A percentile compares a stretch with the other conserved stretches of the same genome.
Conservation (phyloP, 2,329 filamentous ascomycete species). For the Fusarium sp. region DNA sequence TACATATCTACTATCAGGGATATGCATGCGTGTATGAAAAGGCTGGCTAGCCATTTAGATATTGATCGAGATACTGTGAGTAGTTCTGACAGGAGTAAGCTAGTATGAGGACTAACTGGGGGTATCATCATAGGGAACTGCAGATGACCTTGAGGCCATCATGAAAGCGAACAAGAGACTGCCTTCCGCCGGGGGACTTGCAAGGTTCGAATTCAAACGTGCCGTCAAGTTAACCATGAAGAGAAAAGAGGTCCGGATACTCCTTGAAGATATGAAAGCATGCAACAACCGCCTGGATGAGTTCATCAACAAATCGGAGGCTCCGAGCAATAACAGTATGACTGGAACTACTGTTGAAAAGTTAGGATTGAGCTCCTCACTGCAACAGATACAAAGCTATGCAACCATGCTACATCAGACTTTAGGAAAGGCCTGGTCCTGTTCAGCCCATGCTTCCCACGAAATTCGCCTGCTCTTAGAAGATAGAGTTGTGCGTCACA, state of each 20-base stretch:
- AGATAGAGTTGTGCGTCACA: neutral
- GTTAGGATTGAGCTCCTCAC: neutral
- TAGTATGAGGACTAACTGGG: fast-evolving
- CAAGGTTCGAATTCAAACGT: neutral
- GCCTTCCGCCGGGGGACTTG: fast-evolving
- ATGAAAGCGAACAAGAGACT: neutral
- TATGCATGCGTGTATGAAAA: neutral
- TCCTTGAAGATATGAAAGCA: neutral
- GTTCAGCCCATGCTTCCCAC: neutral
- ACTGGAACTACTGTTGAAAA: neutral
- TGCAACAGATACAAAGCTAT: neutral
- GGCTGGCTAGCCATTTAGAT: neutral
- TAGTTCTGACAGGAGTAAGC: fast-evolving
- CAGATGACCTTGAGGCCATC: neutral
- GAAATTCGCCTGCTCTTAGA: neutral
- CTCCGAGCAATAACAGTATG: fast-evolving
- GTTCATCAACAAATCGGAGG: neutral
- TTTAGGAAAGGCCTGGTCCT: neutral
- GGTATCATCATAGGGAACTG: fast-evolving
- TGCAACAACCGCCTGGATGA: neutral
- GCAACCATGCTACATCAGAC: neutral
- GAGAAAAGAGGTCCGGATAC: neutral
- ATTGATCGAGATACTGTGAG: neutral
- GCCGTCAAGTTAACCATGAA: neutral
- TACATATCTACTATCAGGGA: neutral